Percentiles rank a stretch among this genome's conserved stretches.
phyloP scores from a whole-genome alignment of 2,329 filamentous ascomycete genomes.

The Ceratocystis smalleyi region DNA sequence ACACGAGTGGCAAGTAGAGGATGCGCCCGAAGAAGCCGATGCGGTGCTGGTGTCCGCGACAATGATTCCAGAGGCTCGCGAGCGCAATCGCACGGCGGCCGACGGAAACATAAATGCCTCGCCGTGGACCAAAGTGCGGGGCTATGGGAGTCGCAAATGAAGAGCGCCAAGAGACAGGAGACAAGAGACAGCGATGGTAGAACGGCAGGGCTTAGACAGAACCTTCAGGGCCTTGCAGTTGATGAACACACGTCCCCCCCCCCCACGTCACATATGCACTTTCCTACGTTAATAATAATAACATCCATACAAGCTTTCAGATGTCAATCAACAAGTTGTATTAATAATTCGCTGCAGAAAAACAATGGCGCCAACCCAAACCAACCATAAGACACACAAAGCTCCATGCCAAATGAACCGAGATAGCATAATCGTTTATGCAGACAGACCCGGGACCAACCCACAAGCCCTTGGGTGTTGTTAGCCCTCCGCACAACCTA shows the following conservation, averaged over 20 bases:
- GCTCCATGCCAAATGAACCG: background rate
- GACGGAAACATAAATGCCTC: slow-evolving; percentile 5
- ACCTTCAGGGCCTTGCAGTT: background rate
- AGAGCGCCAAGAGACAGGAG: background rate
- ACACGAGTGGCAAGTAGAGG: slow-evolving; percentile 48
- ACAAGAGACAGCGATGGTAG: background rate
- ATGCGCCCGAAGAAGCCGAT: slow-evolving; percentile 27
- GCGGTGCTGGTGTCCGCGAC: slow-evolving; percentile 11
- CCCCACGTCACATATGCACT: background rate
- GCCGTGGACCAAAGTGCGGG: slow-evolving; percentile 15
- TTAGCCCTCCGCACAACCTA: slow-evolving; percentile 9
- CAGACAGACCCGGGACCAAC: background rate
- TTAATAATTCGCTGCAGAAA: background rate
- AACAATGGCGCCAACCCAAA: background rate
- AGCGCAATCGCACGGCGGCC: background rate
- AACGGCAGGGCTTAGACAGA: background rate
- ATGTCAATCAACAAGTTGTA: background rate
- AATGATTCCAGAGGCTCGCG: background rate
- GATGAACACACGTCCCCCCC: background rate
- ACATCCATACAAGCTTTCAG: background rate
- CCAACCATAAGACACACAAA: background rate
- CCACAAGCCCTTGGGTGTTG: background rate
- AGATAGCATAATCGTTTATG: background rate
- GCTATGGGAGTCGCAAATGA: background rate
- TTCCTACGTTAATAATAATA: background rate